Base-by-base conservation (phyloP, 2,329 filamentous ascomycete species). In the Hymenotorrendiella dingleyae region DNA sequence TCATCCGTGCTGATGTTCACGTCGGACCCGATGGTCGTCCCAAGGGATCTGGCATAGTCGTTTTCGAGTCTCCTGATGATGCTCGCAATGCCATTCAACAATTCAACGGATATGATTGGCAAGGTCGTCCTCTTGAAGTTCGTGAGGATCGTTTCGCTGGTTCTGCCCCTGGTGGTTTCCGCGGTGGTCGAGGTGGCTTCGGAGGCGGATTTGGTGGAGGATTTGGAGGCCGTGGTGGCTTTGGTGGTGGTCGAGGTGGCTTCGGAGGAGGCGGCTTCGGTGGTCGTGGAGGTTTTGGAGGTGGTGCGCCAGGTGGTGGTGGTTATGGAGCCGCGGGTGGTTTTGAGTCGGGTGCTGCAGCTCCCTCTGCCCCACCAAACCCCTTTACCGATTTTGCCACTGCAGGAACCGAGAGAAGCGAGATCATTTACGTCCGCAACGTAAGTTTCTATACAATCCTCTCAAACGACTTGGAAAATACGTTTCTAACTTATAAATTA, bases 71-170 rank as follows among this genome's bases (percentile, higher is more conserved):
- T 45, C 80, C 89, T 1, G 90, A 97, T 46, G 93, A 98, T 67
- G 91, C 93, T 30, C 87, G 89, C 54, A 95, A 89, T 61, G 93
- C 93, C 17, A 98, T 98, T 53, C 82, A 89, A 61, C 90, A 96
- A 56, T 98, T 97, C 74, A 96, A 97, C 62, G 93, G 93, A 46
- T 97, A 95, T 63, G 93, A 98, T 52, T 98, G 93, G 93, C 91
- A 97, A 65, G 93, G 93, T 9, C 85, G 93, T 45, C 71, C 82
- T 40, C 79, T 98, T 38, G 93, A 98, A 65, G 93, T 98, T 50
- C 89, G 93, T 50, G 91, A 97, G 67, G 93, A 98, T 62, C 85
- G 93, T 45, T 98, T 90, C 62, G 93, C 93, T 46, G 82, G 80
- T 47, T 66, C 71, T 47, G 64, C 66, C 45, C 63, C 67, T 20